Conservation (phyloP, 192 early-diverging fungal genomes). For the Podila verticillata region DNA sequence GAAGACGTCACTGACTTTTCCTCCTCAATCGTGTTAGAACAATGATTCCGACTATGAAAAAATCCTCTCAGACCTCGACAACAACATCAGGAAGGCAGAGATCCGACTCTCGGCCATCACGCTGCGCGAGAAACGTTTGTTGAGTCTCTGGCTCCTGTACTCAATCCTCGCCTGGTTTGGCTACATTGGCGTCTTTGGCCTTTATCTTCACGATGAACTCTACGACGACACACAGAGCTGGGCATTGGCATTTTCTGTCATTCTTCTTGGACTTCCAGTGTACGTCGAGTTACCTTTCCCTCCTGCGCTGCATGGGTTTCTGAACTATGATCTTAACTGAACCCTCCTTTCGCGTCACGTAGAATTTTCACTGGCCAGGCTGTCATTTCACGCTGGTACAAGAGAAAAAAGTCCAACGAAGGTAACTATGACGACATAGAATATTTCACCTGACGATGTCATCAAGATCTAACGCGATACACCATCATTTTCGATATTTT, state of each 20-base stretch:
- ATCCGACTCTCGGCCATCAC: slow-evolving; percentile 71
- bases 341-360: slow-evolving; percentile 9
- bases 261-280: slow-evolving; percentile 55
- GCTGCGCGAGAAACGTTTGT: slow-evolving; percentile 63
- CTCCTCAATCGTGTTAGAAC: slow-evolving; percentile 19
- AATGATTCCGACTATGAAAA: slow-evolving; percentile 57
- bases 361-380: slow-evolving; percentile 52
- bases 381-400: slow-evolving; percentile 58
- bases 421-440: slow-evolving; percentile 13
- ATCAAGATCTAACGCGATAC: background rate
- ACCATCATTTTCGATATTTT: slow-evolving; percentile 2
- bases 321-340: slow-evolving; percentile 12
- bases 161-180: slow-evolving; percentile 63
- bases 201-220: slow-evolving; percentile 58
- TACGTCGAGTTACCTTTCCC: slow-evolving; percentile 23
- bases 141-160: slow-evolving; percentile 68
- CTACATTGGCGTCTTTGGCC: slow-evolving; percentile 60
- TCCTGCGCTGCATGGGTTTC: slow-evolving; percentile 18
- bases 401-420: slow-evolving; percentile 60
- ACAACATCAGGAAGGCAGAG: slow-evolving; percentile 70
- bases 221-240: slow-evolving; percentile 56
- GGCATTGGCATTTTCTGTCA: slow-evolving; percentile 53
- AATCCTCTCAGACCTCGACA: slow-evolving; percentile 72
- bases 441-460: background rate
- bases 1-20: too few relatives aligned